Conservation (phyloP, 495 filamentous ascomycete genomes). For the Stereocaulon alpinum region DNA sequence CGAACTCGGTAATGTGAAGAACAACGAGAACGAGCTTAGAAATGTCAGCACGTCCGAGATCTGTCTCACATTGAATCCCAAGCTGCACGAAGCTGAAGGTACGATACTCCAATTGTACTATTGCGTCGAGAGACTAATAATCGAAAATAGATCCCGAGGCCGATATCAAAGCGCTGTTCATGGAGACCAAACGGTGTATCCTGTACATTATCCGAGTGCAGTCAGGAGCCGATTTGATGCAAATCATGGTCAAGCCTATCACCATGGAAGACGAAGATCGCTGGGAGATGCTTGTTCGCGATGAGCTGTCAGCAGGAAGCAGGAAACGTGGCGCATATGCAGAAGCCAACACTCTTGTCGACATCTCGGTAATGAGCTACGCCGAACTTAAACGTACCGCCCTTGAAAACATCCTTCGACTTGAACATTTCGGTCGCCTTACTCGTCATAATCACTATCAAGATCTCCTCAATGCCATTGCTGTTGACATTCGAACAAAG, state of each 20-base stretch:
- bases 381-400: constrained; percentile 84
- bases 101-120: constrained; percentile 14
- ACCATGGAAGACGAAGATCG: constrained; percentile 76
- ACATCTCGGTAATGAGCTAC: constrained; percentile 85
- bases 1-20: constrained; percentile 90
- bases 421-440: constrained; percentile 78
- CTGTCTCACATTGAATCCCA: constrained; percentile 80
- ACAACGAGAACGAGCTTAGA: constrained; percentile 85
- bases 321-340: constrained; percentile 75
- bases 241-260: constrained; percentile 88
- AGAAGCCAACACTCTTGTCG: constrained; percentile 74
- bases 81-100: constrained; percentile 78
- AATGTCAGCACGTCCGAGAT: constrained; percentile 84
- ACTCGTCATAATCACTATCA: constrained; percentile 91
- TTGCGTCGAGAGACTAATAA: not conserved
- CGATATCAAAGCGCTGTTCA: constrained; percentile 82
- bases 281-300: constrained; percentile 73
- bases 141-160: constrained; percentile 64
- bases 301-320: constrained; percentile 63
- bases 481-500: constrained; percentile 92
- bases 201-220: constrained; percentile 97
- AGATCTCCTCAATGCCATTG: constrained; percentile 92
- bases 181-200: constrained; percentile 95
- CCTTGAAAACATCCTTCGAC: constrained; percentile 82
- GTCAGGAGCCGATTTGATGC: constrained; percentile 80